phyloP scores from a whole-genome alignment of 31 red algal genomes.

The Porphyra umbilicalis region DNA sequence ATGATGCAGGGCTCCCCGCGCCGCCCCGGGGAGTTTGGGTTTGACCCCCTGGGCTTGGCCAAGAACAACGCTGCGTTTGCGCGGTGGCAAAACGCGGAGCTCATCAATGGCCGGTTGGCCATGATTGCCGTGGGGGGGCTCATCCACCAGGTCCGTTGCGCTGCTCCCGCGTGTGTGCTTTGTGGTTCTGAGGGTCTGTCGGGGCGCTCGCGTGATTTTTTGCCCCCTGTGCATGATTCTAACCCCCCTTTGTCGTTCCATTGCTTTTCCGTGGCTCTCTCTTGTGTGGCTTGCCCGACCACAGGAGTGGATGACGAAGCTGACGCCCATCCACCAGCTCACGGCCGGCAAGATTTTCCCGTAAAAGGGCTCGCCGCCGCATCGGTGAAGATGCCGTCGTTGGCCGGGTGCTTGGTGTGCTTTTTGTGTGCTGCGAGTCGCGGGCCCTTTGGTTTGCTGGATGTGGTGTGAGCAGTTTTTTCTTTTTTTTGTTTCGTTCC shows the following conservation, averaged over 20 bases:
- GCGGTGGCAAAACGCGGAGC: constrained; percentile 44
- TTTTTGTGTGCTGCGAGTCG: too few species aligned
- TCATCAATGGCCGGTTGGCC: constrained; percentile 81
- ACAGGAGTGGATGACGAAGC: constrained; percentile 3
- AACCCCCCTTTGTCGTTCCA: neutral
- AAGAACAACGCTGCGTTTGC: constrained; percentile 39
- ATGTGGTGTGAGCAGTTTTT: too few species aligned
- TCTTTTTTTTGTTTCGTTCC: too few species aligned
- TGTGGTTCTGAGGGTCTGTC: neutral
- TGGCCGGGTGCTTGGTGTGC: too few species aligned
- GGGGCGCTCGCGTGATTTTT: neutral
- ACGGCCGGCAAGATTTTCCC: constrained; percentile 44
- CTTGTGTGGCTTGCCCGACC: neutral
- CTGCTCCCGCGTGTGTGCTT: neutral
- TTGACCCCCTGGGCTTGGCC: constrained; percentile 84
- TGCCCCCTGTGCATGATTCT: neutral
- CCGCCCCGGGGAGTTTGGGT: constrained; percentile 80
- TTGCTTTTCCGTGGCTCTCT: neutral
- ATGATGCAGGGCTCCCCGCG: constrained; percentile 51
- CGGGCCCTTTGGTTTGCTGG: too few species aligned
- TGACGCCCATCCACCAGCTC: constrained; percentile 60
- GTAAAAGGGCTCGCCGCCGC: too few species aligned
- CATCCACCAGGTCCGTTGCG: constrained; percentile 47
- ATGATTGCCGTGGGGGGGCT: constrained; percentile 95
- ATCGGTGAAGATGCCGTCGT: too few species aligned